Base-by-base conservation (phyloP, 495 filamentous ascomycete species). In the Rhypophila decipiens region DNA sequence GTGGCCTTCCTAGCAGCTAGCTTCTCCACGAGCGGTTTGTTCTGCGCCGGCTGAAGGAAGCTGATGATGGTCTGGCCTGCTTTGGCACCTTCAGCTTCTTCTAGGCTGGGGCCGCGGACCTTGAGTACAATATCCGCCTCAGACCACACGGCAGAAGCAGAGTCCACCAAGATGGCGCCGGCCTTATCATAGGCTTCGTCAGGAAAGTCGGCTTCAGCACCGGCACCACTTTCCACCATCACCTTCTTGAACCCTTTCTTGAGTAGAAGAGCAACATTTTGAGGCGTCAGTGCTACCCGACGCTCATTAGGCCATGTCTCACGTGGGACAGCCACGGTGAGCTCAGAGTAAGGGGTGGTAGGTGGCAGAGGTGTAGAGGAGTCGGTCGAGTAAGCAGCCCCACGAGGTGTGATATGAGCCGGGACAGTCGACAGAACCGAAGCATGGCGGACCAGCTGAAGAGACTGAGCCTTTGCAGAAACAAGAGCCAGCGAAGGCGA, bases 171-270 rank as follows among this genome's bases (percentile, higher is more conserved):
- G 19, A 79, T 87, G 3, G 84, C 87, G 19, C 87, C 87, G 5
- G 84, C 83, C 34, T 77, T 70, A 56, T 79, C 77, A 54, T 88
- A 91, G 24, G 77, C 83, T 23, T 81, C 69, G 50, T 89, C 85
- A 1, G 74, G 73, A 49, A 91, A 83, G 46, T 87, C 81, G 19
- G 87, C 85, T 47, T 79, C 71, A 36, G 76, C 71, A n/a, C 87
- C 87, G 11, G 86, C 87, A 12, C 83, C 85, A 17, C 76, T 78
- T 57, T 91, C 84, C 12, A 91, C 75, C 4, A 91, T 60, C 10
- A 91, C 79, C 35, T 79, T 79, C 29, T 71, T 70, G 59, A 87
- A 87, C 29, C 87, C 87, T 59, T 90, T 91, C 67, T 90, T 89
- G 49, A 85, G 73, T 3, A 91, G 65, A 20, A 89, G 65, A 1